Evolutionary conservation across 768 basidiomycete species (phyloP), one percentile per base, ranked within the genome.

Genomic region (Sporobolomyces roseus): DNA sequence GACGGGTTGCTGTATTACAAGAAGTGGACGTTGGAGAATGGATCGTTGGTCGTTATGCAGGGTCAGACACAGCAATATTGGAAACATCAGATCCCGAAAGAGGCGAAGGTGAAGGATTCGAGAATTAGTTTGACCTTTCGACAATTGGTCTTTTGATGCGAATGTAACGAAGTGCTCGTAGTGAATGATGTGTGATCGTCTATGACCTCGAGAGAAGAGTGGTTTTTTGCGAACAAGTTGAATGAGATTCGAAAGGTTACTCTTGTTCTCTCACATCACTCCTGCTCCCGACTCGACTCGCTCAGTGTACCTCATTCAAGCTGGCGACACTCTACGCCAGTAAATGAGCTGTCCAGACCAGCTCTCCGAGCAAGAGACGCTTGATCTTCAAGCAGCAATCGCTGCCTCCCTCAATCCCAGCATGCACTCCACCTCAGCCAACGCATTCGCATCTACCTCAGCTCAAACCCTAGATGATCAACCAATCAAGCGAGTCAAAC

Each of bases 11-110:
- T 53, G 53, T 63, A 27, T 55, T 75, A 52, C 41, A 75, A 75
- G 61, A 76, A 75, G 29, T 80, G 76, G 76, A 65, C 60, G 46
- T 76, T 81, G 21, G 76, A 55, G 16, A 78, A 79, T 49, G 81
- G 81, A 12, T 81, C 80, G 55, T 68, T 82, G 36, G 68, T 81
- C 14, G 75, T 81, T 35, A 82, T 82, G 81, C 79, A 81, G 65
- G 81, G 80, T 30, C 64, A 73, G n/a, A 82, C 80, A 4, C 81
- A 82, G 67, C 66, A 77, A 41, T 77, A 75, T 38, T 82, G 81
- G 81, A 82, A 81, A 76, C 81, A 81, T 45, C 55, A 77, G 65
- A 67, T 74, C 36, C 62, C 70, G 13, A 66, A 56, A 45, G 79
- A 82, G 56, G 74, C 77, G 3, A 74, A 70, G 32, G 73, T 80